Evolutionary conservation across 1,284 basidiomycete genomes (phyloP).

Genomic region (Butyriboletus regius): DNA sequence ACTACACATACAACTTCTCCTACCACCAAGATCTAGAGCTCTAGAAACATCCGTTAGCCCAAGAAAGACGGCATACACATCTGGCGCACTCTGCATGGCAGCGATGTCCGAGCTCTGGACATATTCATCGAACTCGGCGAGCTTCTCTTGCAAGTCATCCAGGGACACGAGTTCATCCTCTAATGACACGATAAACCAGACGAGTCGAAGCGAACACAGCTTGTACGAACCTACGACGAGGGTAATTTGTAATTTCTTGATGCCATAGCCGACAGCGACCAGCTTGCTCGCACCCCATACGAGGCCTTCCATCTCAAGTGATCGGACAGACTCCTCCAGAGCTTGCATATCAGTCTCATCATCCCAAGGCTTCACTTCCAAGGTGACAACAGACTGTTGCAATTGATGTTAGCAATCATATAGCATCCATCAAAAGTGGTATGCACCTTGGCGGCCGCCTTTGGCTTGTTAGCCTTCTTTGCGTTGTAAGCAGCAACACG

Average conservation of each 20-base stretch:
- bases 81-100: constrained; percentile 76
- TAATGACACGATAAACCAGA: constrained; percentile 28
- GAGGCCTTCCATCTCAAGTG: constrained; percentile 84
- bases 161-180: constrained; percentile 93
- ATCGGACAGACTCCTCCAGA: constrained; percentile 78
- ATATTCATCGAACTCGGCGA: constrained; percentile 85
- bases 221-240: constrained; percentile 76
- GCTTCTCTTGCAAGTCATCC: constrained; percentile 89
- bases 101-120: constrained; percentile 91
- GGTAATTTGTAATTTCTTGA: constrained; percentile 88
- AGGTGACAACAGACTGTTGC: constrained; percentile 79
- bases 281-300: constrained; percentile 91
- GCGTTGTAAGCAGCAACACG: constrained; percentile 90
- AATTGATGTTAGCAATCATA: constrained; percentile 10
- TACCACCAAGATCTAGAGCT: constrained; percentile 16
- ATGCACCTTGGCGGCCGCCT: constrained; percentile 79
- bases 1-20: constrained; percentile 5
- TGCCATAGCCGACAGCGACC: constrained; percentile 90
- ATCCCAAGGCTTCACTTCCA: constrained; percentile 99
- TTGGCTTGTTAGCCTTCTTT: constrained; percentile 90
- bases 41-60: constrained; percentile 14
- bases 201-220: background rate
- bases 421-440: background rate
- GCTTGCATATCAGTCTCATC: constrained; percentile 95
- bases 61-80: background rate